Base-by-base conservation (phyloP, 192 early-diverging fungal genomes). In the Jimgerdemannia flammicorona region DNA sequence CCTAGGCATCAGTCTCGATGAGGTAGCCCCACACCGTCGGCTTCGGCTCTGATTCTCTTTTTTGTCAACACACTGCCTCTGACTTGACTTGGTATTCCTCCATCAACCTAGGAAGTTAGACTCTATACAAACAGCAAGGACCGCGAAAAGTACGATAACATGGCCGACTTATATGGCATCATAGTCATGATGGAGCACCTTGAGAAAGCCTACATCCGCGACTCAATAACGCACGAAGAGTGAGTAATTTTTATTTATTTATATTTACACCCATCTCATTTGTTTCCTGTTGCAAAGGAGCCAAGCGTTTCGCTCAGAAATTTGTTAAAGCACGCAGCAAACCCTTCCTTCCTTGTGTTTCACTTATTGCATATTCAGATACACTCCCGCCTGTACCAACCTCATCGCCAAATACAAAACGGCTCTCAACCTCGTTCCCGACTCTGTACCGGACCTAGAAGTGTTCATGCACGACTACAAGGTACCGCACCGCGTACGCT, bases 321-420 rank as follows among this genome's bases (percentile, higher is more conserved):
- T 29, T 29, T 29, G 29, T 29, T 29, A 29, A 29, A 29, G 29
- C 29, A 29, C n/a, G n/a, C n/a, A n/a, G n/a, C 49, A 7, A 54
- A 54, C 11, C 49, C 11, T 4, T 11, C 11, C 49, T 54, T 54
- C 11, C 11, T 11, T 59, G 49, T 14, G 6, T 6, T 59, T 59
- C 8, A 10, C 49, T 10, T 0, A 59, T 10, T 14, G 7, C n/a
- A 43, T 40, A 40, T 14, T 59, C 78, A 94, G 92, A 80, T 95
- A 99, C 80, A 96, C 97, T 20, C 88, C 94, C 7, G 90, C 92
- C 42, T 99, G 97, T 84, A 83, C 86, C 54, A 92, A 96, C 75
- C 88, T 99, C 7, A 95, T 99, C 71, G 86, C 93, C 10, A 95
- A 99, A 74, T 98, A 93, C 80, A 97, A 94, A 76, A 94, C 96